phyloP scores from a whole-genome alignment of 2,329 filamentous ascomycete species.

The Fusarium pseudocircinatum region DNA sequence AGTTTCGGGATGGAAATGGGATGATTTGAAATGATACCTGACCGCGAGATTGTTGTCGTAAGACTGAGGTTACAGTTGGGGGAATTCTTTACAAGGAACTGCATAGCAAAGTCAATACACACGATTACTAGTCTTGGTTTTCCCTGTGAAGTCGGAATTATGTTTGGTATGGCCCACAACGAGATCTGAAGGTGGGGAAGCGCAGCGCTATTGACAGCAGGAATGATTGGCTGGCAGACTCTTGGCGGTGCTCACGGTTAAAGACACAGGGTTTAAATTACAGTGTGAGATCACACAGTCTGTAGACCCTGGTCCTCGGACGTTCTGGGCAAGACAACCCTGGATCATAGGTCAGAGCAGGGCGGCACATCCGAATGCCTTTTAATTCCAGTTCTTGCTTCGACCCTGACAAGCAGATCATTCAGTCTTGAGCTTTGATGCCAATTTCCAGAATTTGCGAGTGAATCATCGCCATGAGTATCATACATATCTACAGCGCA shows the following conservation, averaged over 20 bases:
- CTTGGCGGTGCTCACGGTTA: constrained; percentile 1
- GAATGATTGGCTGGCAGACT: background rate
- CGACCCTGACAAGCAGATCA: background rate
- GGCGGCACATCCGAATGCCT: background rate
- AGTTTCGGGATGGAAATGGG: background rate
- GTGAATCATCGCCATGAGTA: background rate
- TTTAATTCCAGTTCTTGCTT: background rate
- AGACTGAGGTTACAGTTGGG: background rate
- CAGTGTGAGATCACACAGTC: constrained; percentile 1
- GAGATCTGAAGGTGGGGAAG: background rate
- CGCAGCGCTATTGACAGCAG: background rate
- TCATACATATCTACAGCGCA: background rate
- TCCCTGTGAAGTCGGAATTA: constrained; percentile 10
- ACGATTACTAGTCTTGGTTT: background rate
- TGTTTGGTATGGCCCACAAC: background rate
- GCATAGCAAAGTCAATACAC: background rate
- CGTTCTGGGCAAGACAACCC: background rate
- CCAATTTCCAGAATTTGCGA: background rate
- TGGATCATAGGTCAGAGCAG: background rate
- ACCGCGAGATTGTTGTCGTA: background rate
- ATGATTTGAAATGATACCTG: background rate
- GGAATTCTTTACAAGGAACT: background rate
- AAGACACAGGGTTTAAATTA: background rate
- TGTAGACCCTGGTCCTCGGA: background rate
- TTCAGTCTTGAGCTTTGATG: background rate